Base-by-base conservation (phyloP, 179 eudicot genomes). In the Silene coronaria region DNA sequence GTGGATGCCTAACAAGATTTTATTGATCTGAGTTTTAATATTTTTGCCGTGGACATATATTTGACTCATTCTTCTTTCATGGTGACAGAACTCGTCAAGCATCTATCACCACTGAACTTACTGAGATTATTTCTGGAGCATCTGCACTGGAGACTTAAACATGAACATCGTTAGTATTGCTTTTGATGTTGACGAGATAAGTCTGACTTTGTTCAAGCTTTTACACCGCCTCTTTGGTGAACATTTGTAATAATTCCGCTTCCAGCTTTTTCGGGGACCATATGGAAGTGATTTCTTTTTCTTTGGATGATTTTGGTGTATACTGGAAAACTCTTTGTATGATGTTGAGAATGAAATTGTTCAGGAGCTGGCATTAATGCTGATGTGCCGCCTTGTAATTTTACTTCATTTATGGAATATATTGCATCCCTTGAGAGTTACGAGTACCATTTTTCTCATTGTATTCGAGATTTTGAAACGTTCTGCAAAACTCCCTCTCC, bases 111-210 rank as follows among this genome's bases (percentile, higher is more conserved):
- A 93, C 98, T 8, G 98, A 93, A 62, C 89, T 93, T 66, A 87
- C 61, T 59, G 97, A 92, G 83, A 93, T 93, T 83, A 93, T 93
- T 71, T 93, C 98, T 67, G 98, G 98, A 87, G 98, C 98, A 80
- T 87, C 97, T 42, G 98, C 98, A n/a, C 74, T 93, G 80, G 89
- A 85, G 85, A 86, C 87, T 53, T 92, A 82, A 79, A 83, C 46
- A 57, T 71, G 68, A 75, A 71, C 72, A 57, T 64, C 6, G 59
- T 59, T 72, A 38, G 70, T 53, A 16, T 42, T 75, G 61, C 19
- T 58, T 77, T 77, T 60, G 84, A 82, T 75, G 79, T 66, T 75
- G 87, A 82, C 82, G 83, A 85, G 83, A 85, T 87, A 87, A 87
- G 75, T 24, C 13, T 57, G 72, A 76, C 32, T 70, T 51, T 71